Evolutionary conservation across 2,329 filamentous ascomycete genomes (phyloP).

Genomic region (Fusarium transvaalense): DNA sequence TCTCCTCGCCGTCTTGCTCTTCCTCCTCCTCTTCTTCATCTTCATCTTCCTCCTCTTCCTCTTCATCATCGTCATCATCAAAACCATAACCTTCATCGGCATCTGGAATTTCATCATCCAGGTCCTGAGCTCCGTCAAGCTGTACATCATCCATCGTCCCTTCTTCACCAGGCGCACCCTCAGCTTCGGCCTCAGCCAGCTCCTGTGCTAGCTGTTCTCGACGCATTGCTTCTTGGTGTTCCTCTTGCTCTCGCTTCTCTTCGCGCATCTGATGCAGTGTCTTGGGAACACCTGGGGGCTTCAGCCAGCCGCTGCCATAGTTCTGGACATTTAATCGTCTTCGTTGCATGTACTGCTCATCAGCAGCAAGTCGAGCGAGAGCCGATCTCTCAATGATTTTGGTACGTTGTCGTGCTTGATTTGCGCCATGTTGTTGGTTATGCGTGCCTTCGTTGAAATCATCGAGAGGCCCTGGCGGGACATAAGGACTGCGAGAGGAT

Average conservation of each 20-base stretch:
- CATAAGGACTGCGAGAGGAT: conserved; percentile 67
- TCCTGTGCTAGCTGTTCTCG: conserved; percentile 79
- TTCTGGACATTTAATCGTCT: conserved; percentile 86
- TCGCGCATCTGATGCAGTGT: conserved; percentile 91
- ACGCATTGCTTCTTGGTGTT: conserved; percentile 80
- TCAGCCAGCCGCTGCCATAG: conserved; percentile 91
- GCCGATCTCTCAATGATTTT: conserved; percentile 68
- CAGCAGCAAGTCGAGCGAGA: conserved; percentile 77
- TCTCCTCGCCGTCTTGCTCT: conserved; percentile 56
- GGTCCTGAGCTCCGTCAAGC: conserved; percentile 68
- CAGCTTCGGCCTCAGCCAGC: conserved; percentile 74
- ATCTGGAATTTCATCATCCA: conserved; percentile 81
- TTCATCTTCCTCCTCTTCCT: conserved; percentile 58
- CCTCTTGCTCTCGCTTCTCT: conserved; percentile 88
- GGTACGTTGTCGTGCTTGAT: conserved; percentile 55
- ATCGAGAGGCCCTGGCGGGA: conserved; percentile 53
- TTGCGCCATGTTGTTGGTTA: conserved; percentile 49
- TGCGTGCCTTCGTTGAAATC: conserved; percentile 48
- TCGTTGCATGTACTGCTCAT: conserved; percentile 81
- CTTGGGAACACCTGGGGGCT: conserved; percentile 87
- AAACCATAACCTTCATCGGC: conserved; percentile 69
- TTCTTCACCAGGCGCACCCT: conserved; percentile 56
- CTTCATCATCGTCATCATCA: conserved; percentile 58
- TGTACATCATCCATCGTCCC: conserved; percentile 68
- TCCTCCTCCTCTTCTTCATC: conserved; percentile 60